Evolutionary conservation across 2,329 filamentous ascomycete genomes (phyloP), one percentile per base, ranked within the genome.

Genomic region (Fusarium nelsonii): DNA sequence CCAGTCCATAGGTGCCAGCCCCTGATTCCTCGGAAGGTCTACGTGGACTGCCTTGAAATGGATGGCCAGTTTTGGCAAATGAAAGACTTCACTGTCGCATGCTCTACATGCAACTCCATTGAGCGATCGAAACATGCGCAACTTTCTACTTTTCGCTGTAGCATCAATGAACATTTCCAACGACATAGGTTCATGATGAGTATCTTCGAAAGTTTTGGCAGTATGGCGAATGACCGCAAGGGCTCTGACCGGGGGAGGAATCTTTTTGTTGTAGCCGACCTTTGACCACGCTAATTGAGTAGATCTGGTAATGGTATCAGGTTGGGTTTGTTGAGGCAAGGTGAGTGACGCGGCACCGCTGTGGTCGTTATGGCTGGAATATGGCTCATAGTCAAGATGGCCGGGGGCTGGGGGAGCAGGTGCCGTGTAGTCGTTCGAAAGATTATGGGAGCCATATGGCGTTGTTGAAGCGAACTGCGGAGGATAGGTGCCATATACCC

Each of bases 221-320:
- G 89, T 79, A 74, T 91, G 88, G 73, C 91, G 84, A 41, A 94
- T 83, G 11, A 92, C 81, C 46, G 88, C 84, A 63, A 87, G 86
- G 16, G 92, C 83, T 68, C 88, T 88, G 46, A 92, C 83, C 63
- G 85, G 86, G 39, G 86, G 85, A 15, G 89, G 85, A 16, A 93
- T 78, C 51, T 89, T 85, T 69, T 87, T 87, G 65, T 92, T 81
- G 4, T 83, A 83, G 9, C 84, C 84, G 4, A 90, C 85, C 23
- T 82, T 79, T 65, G 86, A 85, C 90, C 91, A 94, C 36, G 91
- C 78, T 26, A 88, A 85, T 61, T 86, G 84, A 6, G 88, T 85
- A 73, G 85, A 83, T 41, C 79, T 81, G 11, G 84, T 83, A 63
- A 92, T 79, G 45, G 84, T 80, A 48, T 87, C 83, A 9, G 88